Evolutionary conservation across 768 basidiomycete genomes (phyloP).

Genomic region (Strobilomyces echinocephalus): DNA sequence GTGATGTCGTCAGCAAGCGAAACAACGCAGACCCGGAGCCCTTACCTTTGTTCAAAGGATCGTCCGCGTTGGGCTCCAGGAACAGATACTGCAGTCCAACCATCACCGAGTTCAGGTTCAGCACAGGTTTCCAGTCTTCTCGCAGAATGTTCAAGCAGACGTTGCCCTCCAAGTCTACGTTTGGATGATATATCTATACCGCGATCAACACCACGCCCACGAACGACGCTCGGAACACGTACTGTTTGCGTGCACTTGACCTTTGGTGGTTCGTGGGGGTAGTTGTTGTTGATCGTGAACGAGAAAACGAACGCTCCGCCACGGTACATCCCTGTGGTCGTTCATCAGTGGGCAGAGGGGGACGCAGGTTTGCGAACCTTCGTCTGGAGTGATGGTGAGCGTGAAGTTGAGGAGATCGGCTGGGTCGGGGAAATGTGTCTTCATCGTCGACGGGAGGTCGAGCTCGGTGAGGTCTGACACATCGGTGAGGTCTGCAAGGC

Average conservation of each 20-base stretch:
- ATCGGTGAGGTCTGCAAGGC: constrained; percentile 2
- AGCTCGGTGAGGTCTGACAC: constrained; percentile 88
- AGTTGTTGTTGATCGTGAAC: constrained; percentile 94
- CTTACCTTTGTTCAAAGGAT: constrained; percentile 96
- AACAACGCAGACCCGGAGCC: neutral
- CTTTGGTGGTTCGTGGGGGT: constrained; percentile 98
- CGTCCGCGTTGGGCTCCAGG: constrained; percentile 97
- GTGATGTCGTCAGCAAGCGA: constrained; percentile 18
- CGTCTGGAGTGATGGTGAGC: constrained; percentile 93
- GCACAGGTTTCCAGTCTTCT: constrained; percentile 99
- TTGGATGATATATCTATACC: constrained; percentile 93
- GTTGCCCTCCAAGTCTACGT: constrained; percentile 96
- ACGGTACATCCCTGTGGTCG: constrained; percentile 87
- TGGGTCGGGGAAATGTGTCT: constrained; percentile 89
- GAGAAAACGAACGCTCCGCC: constrained; percentile 92
- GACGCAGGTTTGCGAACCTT: constrained; percentile 52
- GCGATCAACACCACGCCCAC: constrained; percentile 3
- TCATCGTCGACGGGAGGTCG: constrained; percentile 94
- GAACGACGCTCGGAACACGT: constrained; percentile 25
- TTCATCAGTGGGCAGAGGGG: neutral
- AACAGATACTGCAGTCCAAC: constrained; percentile 97
- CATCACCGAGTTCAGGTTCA: constrained; percentile 97
- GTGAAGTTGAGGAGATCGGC: constrained; percentile 94
- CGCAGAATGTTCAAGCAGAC: constrained; percentile 97
- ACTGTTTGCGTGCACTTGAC: constrained; percentile 96